Base-by-base conservation (phyloP, 352 stramenopile genomes). In the Globisporangium okanoganense region DNA sequence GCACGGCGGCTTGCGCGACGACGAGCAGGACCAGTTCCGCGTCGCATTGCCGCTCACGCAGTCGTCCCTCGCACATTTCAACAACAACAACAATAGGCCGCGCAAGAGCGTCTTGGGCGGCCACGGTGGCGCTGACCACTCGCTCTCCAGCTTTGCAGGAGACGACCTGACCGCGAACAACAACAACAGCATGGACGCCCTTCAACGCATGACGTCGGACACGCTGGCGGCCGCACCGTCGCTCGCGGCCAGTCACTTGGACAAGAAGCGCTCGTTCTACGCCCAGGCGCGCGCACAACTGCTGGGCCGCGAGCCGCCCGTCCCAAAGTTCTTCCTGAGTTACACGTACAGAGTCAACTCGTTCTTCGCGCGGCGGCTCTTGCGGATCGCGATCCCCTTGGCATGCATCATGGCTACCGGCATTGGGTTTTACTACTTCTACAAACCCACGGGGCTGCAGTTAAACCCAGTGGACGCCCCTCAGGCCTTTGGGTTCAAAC, bases 401-500 rank as follows among this genome's bases (percentile, higher is more conserved):
- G 62, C 73, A 0, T 50, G 64, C 10, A 65, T 86, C 16, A 66
- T 92, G 64, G 59, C 71, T 5, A 47, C 70, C 0, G 83, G 82
- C 3, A 50, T 91, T 16, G 67, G 66, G 2, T 74, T 92, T 38
- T 95, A 94, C 66, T 94, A 91, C 66, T 70, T 76, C 22, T 92
- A 90, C 71, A 65, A 77, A 16, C 77, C 82, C 0, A 20, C 66
- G 0, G 65, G 56, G 47, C 59, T 91, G 41, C 67, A 80, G n/a
- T 61, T 92, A 1, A 83, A 88, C 36, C 0, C 43, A 0, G 25
- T 31, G 0, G 65, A 64, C 25, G 31, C 60, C 10, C 72, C 73
- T 0, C 10, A 62, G 2, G 45, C 61, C 16, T 73, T 77, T 33
- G 84, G 84, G 27, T 93, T 93, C 62, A 66, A 62, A 44, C 62